Evolutionary conservation across 768 basidiomycete genomes (phyloP), one percentile per base, ranked within the genome.

Genomic region (Pleurotus sapidus): DNA sequence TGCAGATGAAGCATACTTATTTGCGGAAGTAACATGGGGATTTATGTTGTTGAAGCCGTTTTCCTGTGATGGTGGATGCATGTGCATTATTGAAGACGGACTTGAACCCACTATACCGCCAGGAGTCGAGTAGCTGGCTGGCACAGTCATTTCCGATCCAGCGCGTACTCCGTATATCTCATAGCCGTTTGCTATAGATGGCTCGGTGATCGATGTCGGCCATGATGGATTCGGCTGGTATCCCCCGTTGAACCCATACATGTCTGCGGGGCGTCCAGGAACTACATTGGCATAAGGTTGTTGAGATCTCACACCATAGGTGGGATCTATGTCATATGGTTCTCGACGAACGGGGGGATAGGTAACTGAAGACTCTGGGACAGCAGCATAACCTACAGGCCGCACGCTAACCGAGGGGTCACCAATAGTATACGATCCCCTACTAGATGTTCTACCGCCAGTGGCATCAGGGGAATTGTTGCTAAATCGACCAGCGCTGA

Each of bases 391-490:
- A 30, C 63, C 57, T 46, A 64, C 60, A 49, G 67, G 61, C 56
- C 74, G 76, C 38, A 65, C 57, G 47, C 72, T 74, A 45, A 70
- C 64, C 50, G 61, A 65, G 27, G 75, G 57, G 46, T 81, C 83
- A n/a, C 55, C 62, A 18, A 61, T 59, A 38, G 68, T 63, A 59
- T 76, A 76, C 27, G 73, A 66, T 37, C 70, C 69, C 24, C 51
- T 39, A 39, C 72, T 77, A 20, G 61, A 67, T 34, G 74, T 70
- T 56, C 80, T 77, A 20, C 82, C 78, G 53, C 77, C 79, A 61
- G 88, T 82, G 6, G 76, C 72, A 68, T 91, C 90, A 0, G 90
- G 89, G 30, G 89, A 91, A 17, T 76, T 78, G 60, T 84, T 82
- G 46, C 81, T 77, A 66, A 88, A 87, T 60, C 84, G 73, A 27